These are phyloP conservation scores for Aureobasidium namibiae DNA, from an alignment of 2,329 filamentous ascomycete species.

Conservation along the genomic window DNA sequence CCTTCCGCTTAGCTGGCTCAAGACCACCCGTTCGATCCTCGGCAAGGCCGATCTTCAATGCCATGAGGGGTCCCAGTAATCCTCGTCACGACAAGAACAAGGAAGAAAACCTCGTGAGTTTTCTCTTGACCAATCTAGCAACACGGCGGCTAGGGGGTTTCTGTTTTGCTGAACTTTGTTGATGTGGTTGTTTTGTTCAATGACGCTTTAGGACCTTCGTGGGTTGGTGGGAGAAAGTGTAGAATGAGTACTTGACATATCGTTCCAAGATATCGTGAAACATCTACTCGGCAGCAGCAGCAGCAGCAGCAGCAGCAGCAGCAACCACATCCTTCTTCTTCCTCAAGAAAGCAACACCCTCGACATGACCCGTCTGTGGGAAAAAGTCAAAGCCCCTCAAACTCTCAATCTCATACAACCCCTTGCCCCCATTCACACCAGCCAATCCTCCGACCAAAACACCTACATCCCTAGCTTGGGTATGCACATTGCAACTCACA, in stretches of 20 bases:
- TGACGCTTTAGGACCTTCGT: no score
- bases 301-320: no score
- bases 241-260: no score
- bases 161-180: not conserved
- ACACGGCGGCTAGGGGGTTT: not conserved
- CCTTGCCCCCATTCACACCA: slow-evolving; percentile 31
- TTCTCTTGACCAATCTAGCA: not conserved
- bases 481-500: slow-evolving; percentile 97
- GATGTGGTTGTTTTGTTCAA: no score
- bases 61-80: not conserved
- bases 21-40: not conserved
- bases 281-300: not conserved
- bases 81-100: not conserved
- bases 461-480: slow-evolving; percentile 87
- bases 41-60: not conserved
- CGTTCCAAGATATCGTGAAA: no score
- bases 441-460: slow-evolving; percentile 67
- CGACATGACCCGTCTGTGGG: slow-evolving; percentile 69
- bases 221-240: no score
- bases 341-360: slow-evolving; percentile 53
- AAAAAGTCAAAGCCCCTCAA: slow-evolving; percentile 95
- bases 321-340: slow-evolving; percentile 27
- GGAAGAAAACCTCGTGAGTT: not conserved
- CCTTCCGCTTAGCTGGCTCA: not conserved
- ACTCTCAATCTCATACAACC: slow-evolving; percentile 76